Base-by-base conservation (phyloP, 2,329 filamentous ascomycete species). In the Curvularia verruculosa region DNA sequence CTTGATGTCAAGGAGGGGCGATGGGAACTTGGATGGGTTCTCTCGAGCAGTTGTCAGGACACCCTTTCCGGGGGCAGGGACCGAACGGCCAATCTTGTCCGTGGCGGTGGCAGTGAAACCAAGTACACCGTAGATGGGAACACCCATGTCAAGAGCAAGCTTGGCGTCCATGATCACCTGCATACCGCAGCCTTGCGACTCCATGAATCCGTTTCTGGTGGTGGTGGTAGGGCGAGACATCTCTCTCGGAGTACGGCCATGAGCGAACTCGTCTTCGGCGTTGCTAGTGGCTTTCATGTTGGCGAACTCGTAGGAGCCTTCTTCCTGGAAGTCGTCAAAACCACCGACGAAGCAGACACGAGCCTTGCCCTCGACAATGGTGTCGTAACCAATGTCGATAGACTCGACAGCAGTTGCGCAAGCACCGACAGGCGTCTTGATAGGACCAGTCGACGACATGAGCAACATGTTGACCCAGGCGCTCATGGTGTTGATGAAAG, bases 281-380 rank as follows among this genome's bases (percentile, higher is more conserved):
- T 98, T 99, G 85, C 93, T 97, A 54, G 95, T 99, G 58, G 95
- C 95, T 81, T 96, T 96, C 95, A 99, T 99, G 84, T 99, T 99
- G 83, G 95, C 95, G 77, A 99, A 99, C 79, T 99, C 95, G 74
- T 97, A 99, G 1, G 95, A 99, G 50, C 95, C 96, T 81, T 99
- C 95, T 81, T 99, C 95, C 73, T 96, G 92, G 83, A 99, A 97
- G 80, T 99, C 96, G 81, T 99, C 95, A 73, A 99, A 98, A 67
- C 95, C 95, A 85, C 95, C 95, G 58, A 99, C 96, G 65, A 99
- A 89, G 84, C 94, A 98, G 72, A 99, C 87, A 50, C 93, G 91
- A 58, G 96, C 95, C 84, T 99, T 99, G 80, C 95, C 95, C 78
- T 98, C 94, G 71, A 97, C 88, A 75, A 99, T 99, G 24, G 94